These are phyloP conservation scores for Trametes sp. DNA, from an alignment of 1,284 basidiomycete genomes.

Conservation along the genomic window DNA sequence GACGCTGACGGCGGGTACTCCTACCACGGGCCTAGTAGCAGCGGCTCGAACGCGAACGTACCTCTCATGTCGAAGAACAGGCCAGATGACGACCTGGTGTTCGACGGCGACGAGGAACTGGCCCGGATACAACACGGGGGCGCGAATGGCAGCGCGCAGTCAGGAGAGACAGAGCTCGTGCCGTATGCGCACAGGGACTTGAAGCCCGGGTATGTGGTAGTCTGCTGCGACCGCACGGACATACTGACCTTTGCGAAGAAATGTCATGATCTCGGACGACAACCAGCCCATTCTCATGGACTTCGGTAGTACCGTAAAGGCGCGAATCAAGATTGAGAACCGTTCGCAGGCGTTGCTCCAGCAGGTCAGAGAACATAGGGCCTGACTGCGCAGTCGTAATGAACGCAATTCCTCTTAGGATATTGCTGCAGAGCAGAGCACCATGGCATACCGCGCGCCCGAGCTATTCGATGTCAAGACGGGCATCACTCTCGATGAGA, in stretches of 20 bases:
- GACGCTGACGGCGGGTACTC: slow-evolving; percentile 77
- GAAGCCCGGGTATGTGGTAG: slow-evolving; percentile 84
- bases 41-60: slow-evolving; percentile 47
- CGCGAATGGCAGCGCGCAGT: slow-evolving; percentile 36
- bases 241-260: slow-evolving; percentile 55
- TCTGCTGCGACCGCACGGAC: not conserved
- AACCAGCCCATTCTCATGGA: slow-evolving; percentile 97
- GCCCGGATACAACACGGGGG: slow-evolving; percentile 43
- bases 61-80: slow-evolving; percentile 61
- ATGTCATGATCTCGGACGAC: slow-evolving; percentile 96
- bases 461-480: slow-evolving; percentile 97
- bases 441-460: slow-evolving; percentile 96
- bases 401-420: too few relatives aligned
- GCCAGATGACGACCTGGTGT: slow-evolving; percentile 63
- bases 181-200: slow-evolving; percentile 98
- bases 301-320: slow-evolving; percentile 90
- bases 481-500: slow-evolving; percentile 85
- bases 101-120: slow-evolving; percentile 80
- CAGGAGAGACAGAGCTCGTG: slow-evolving; percentile 62
- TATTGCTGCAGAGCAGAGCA: slow-evolving; percentile 93
- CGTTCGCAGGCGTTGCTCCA: slow-evolving; percentile 88
- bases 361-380: slow-evolving; percentile 72
- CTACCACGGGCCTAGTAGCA: slow-evolving; percentile 61
- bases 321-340: slow-evolving; percentile 79
- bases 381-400: too few relatives aligned